Percentiles rank a stretch among this genome's conserved stretches.
phyloP scores from a whole-genome alignment of 176 grass and related monocot genomes.

The Carex pumila region DNA sequence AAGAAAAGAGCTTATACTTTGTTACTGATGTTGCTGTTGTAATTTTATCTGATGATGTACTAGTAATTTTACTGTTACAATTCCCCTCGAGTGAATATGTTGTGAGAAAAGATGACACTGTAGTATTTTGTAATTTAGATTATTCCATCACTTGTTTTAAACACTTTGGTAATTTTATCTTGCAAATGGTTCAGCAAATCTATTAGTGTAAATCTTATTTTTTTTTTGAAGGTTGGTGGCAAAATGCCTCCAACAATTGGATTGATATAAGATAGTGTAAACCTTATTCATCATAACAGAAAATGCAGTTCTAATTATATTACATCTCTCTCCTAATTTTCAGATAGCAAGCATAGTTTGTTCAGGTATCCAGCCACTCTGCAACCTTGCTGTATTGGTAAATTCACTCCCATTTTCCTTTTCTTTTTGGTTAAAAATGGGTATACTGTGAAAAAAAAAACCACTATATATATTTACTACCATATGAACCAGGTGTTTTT shows the following conservation, averaged over 20 bases:
- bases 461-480: neutral
- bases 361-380: constrained; percentile 89
- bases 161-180: neutral
- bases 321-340: neutral
- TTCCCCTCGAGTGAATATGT: no score
- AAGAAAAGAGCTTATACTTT: neutral
- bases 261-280: no score
- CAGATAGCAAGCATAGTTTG: constrained; percentile 72
- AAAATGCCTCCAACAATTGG: no score
- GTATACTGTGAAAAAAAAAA: neutral
- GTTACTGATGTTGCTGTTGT: neutral
- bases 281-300: neutral
- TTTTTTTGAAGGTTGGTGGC: no score
- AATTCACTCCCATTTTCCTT: neutral
- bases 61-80: neutral
- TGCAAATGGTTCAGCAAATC: neutral
- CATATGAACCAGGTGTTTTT: neutral
- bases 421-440: neutral
- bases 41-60: neutral
- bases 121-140: no score
- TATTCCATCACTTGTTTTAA: neutral
- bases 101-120: no score
- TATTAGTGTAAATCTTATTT: neutral
- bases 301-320: neutral
- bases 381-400: constrained; percentile 30